A percentile compares a stretch with the other conserved stretches of the same genome.
Evolutionary conservation across 345 rosid genomes (phyloP).

Genomic region (Populus tremula): DNA sequence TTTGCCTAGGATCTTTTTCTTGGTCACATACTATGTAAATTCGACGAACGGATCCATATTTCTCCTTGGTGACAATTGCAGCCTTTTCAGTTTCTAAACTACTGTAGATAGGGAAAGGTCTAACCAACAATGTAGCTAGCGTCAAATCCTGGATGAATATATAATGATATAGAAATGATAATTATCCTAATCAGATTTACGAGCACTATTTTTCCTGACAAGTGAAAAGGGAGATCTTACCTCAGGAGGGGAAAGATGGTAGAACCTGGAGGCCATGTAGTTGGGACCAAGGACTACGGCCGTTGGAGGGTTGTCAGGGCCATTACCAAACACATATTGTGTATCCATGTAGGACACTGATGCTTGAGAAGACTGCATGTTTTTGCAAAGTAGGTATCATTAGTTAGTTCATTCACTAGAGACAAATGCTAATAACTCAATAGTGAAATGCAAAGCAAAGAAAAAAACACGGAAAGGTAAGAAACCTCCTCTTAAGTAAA

Average conservation of each 20-base stretch:
- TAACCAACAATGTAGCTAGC: constrained; percentile 27
- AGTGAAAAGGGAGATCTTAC: constrained; percentile 7
- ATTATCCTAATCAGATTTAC: neutral
- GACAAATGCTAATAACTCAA: too few relatives aligned
- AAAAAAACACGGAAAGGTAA: neutral
- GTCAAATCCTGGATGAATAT: constrained; percentile 28
- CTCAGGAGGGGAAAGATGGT: constrained; percentile 47
- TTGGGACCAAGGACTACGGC: constrained; percentile 20
- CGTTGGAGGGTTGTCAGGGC: constrained; percentile 29
- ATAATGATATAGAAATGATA: neutral
- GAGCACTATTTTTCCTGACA: neutral
- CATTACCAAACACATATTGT: constrained; percentile 16
- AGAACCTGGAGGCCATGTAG: constrained; percentile 28
- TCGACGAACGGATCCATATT: constrained; percentile 22
- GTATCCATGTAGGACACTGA: constrained; percentile 27
- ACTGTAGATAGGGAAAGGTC: constrained; percentile 12
- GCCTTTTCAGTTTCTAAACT: neutral
- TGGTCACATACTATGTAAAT: constrained; percentile 34
- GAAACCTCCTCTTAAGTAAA: neutral
- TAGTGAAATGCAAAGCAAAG: neutral
- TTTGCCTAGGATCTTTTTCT: constrained; percentile 22
- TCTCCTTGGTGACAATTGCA: constrained; percentile 22
- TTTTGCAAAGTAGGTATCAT: neutral
- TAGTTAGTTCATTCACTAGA: too few relatives aligned
- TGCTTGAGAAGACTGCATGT: neutral